Base-by-base conservation (phyloP, 306 rosid genomes). In the Fagus sylvatica region DNA sequence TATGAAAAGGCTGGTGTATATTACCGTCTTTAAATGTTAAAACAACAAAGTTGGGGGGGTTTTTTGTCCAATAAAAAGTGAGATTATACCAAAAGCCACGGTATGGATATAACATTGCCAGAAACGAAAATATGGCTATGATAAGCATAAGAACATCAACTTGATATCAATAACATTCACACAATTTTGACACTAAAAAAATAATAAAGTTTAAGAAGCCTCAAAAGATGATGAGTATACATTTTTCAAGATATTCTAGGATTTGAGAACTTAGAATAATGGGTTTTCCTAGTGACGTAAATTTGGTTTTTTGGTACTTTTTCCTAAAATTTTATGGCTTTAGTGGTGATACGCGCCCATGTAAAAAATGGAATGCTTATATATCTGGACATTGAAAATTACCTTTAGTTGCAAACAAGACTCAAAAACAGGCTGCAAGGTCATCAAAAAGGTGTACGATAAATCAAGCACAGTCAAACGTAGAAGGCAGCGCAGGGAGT, bases 361-460 rank as follows among this genome's bases (percentile, higher is more conserved):
- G 32, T 17, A 33, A 55, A 1, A 66, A 51, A 19, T 13, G 3
- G 54, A 72, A 69, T 4, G 68, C 36, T 22, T 8, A 48, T 8
- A n/a, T 65, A 78, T 59, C 43, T 33, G 6, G 53, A 34, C 32
- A 51, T 22, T 60, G 64, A 33, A 53, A 51, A 79, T 86, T 87
- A 87, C 99, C 98, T 90, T 91, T 7, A 96, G 86, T 83, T 93
- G 94, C 30, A 85, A 67, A 78, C 98, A 96, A 65, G 97, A 93
- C 74, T 96, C 88, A 56, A 93, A 96, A 72, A 96, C 93, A 69
- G 99, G 98, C 80, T 85, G 89, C 91, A 96, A 89, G 75, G 81
- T 90, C 79, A 82, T 86, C 88, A 96, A 80, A 84, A 91, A 90
- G n/a, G 99, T 96, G 84, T 96, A 91, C 39, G 99, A 96, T 48